Percentiles rank a stretch among this genome's conserved stretches.
These are phyloP conservation scores for Euphorbia peplus DNA, from an alignment of 345 rosid genomes.

Conservation along the genomic window DNA sequence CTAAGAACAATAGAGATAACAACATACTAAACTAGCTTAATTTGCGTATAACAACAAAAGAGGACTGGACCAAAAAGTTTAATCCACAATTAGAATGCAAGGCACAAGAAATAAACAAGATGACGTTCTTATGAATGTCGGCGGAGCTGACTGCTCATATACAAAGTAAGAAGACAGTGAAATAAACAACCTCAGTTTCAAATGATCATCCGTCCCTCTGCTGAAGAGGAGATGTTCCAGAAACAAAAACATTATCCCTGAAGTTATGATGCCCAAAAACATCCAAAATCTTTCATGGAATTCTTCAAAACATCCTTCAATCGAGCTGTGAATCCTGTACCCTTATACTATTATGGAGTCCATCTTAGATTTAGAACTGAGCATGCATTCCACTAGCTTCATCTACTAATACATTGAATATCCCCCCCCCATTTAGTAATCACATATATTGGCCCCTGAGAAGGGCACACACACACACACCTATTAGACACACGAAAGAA, in stretches of 20 bases:
- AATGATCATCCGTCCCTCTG: background rate
- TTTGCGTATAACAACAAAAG: no score
- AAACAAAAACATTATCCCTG: background rate
- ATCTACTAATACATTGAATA: conserved; percentile 1
- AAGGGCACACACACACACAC: no score
- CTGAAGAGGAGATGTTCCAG: background rate
- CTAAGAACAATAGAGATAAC: background rate
- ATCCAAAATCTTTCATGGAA: background rate
- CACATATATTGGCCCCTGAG: background rate
- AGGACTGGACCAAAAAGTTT: no score
- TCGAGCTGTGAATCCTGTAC: background rate
- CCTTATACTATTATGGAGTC: background rate
- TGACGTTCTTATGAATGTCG: background rate
- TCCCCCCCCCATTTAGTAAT: background rate
- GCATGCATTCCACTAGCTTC: background rate
- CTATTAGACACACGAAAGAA: no score
- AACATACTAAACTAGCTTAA: background rate
- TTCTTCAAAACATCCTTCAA: background rate
- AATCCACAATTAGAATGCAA: background rate
- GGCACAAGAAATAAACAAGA: background rate
- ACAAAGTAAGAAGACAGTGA: no score
- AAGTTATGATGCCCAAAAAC: background rate
- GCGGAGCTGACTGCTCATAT: background rate
- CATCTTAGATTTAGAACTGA: background rate
- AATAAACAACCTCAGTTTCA: no score